Percentiles rank a stretch among this genome's conserved stretches.
Conservation (phyloP, 441 rosid genomes). For the Jatropha multifida region DNA sequence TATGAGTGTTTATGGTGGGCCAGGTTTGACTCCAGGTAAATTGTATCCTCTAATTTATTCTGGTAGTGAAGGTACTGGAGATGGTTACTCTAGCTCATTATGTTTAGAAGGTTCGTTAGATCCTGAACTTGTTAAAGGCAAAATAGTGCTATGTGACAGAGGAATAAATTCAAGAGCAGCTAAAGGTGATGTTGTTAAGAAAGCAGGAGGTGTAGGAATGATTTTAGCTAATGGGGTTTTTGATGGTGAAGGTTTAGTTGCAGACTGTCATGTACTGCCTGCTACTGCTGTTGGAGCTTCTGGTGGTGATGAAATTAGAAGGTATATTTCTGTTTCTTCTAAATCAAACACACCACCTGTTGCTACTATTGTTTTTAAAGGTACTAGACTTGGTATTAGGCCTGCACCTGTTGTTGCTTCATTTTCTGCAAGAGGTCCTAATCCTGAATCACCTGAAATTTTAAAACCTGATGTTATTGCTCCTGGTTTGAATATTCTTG, state of each 20-base stretch:
- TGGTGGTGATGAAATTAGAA: constrained; percentile 61
- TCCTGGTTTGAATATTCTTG: constrained; percentile 75
- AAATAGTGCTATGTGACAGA: constrained; percentile 71
- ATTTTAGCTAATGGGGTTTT: constrained; percentile 71
- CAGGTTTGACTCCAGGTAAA: constrained; percentile 57
- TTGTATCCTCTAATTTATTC: constrained; percentile 55
- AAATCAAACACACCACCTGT: constrained; percentile 37
- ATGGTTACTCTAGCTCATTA: constrained; percentile 58
- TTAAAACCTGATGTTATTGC: constrained; percentile 79
- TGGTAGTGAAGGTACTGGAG: constrained; percentile 57
- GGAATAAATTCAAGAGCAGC: constrained; percentile 72
- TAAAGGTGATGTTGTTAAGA: constrained; percentile 73
- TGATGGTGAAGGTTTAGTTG: constrained; percentile 80
- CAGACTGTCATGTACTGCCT: constrained; percentile 76
- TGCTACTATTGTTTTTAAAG: constrained; percentile 64
- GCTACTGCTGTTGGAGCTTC: constrained; percentile 67
- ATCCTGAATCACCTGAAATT: constrained; percentile 65
- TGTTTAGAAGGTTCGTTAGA: constrained; percentile 75
- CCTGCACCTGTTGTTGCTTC: constrained; percentile 86
- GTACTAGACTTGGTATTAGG: constrained; percentile 63
- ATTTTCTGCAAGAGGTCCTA: constrained; percentile 81
- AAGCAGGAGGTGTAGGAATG: constrained; percentile 83
- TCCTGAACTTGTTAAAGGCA: constrained; percentile 50
- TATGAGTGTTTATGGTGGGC: constrained; percentile 73
- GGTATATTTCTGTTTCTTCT: constrained; percentile 44